Evolutionary conservation across 1,139 yeast genomes (phyloP).

Genomic region (Debaryomyces fabryi): DNA sequence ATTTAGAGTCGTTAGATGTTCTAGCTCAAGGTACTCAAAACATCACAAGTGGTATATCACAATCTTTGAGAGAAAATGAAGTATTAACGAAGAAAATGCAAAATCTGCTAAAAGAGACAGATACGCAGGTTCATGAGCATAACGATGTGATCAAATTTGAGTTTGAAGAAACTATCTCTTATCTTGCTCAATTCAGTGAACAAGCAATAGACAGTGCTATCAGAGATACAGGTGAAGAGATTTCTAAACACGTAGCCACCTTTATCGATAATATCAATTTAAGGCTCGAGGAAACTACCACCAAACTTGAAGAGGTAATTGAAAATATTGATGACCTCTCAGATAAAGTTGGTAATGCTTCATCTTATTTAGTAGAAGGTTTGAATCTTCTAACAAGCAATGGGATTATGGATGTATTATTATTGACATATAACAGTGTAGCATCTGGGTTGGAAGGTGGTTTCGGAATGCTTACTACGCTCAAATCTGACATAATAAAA

Average conservation of each 20-base stretch:
- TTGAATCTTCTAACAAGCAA: constrained; percentile 10
- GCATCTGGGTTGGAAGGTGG: not conserved
- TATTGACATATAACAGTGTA: not conserved
- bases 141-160: constrained; percentile 10
- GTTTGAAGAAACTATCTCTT: constrained; percentile 11
- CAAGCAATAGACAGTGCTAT: constrained; percentile 10
- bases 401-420: not conserved
- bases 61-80: constrained; percentile 7
- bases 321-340: constrained; percentile 10
- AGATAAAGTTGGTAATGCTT: constrained; percentile 9
- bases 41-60: not conserved
- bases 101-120: not conserved
- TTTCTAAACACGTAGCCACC: constrained; percentile 12
- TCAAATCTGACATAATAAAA: not conserved
- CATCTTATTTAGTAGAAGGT: constrained; percentile 10
- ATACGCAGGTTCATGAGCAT: constrained; percentile 10
- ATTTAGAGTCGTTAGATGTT: constrained; percentile 7
- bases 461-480: not conserved
- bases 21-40: constrained; percentile 1
- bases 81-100: constrained; percentile 4
- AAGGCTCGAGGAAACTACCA: constrained; percentile 15
- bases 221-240: constrained; percentile 1
- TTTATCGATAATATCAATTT: constrained; percentile 13
- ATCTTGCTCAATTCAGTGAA: constrained; percentile 9
- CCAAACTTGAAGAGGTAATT: constrained; percentile 14